These are phyloP conservation scores for Spinacia oleracea DNA, from an alignment of 179 eudicot genomes.

Conservation along the genomic window DNA sequence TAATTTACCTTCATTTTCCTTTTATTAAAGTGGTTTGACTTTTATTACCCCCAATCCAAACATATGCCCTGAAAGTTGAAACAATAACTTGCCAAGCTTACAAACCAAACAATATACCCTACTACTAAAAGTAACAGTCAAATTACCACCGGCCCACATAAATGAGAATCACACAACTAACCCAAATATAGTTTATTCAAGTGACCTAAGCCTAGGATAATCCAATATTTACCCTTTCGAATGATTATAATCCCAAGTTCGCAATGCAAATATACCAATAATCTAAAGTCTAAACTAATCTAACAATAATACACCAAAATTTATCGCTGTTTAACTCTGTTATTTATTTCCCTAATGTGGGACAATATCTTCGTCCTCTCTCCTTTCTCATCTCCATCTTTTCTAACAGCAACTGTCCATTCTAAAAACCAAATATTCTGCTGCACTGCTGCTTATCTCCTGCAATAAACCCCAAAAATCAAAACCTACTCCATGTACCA, in stretches of 20 bases:
- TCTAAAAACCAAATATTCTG: background rate
- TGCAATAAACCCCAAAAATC: background rate
- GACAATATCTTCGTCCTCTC: background rate
- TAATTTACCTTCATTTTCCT: too few species aligned
- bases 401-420: background rate
- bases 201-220: background rate
- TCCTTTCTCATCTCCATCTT: background rate
- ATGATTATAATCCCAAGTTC: background rate
- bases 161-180: background rate
- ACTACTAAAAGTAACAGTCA: background rate
- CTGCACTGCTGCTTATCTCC: background rate
- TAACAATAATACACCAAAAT: background rate
- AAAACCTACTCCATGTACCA: background rate
- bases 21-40: too few species aligned
- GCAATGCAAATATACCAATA: background rate
- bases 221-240: background rate
- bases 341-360: background rate
- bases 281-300: background rate
- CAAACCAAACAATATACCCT: background rate
- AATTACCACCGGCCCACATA: background rate
- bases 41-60: too few species aligned
- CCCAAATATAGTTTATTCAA: background rate
- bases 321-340: background rate
- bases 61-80: too few species aligned
- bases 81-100: background rate